Base-by-base conservation (phyloP, 306 rosid species). In the Heteromeles arbutifolia region DNA sequence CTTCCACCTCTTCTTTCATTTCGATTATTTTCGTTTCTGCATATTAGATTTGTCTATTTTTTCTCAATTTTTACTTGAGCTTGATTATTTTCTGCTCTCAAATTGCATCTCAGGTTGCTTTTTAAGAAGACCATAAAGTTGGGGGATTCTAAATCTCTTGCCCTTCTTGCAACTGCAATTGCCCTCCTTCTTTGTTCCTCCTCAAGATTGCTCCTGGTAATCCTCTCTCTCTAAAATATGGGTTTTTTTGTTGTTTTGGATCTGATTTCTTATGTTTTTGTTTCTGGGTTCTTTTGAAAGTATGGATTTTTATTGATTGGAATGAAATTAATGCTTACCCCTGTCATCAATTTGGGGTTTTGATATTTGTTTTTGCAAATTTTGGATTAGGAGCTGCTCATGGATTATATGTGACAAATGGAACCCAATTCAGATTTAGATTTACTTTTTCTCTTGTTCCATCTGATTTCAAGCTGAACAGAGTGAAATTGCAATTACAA, bases 141-240 rank as follows among this genome's bases (percentile, higher is more conserved):
- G 5, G 83, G 82, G 14, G 68, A 43, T 87, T 70, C 92, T 37
- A 83, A 72, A 28, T 81, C 68, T 88, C 97, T 52, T 95, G 99
- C 44, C 87, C 99, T 80, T 87, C 97, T 3, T 95, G 99, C 75
- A 32, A 86, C 53, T 95, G 97, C 72, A 86, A 92, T 43, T 95
- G 99, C 28, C 99, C 97, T 78, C 93, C 96, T 68, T 97, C 97
- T 67, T 70, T 95, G 43, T 90, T 97, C 19, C 96, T 92, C 78
- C 88, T 90, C 79, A 88, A 89, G 78, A 81, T 95, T 74, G 93
- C 99, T 76, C 97, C 97, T 65, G 97, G 99, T 95, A 84, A 7
- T 28, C 29, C 41, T 37, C 41, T 37, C 41, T 37, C 29, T 28
- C 4, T 44, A 1, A 44, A 71, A 48, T 57, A 17, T 45, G 11